phyloP scores from a whole-genome alignment of 129 eudicot genomes.

The Artemisia annua region DNA sequence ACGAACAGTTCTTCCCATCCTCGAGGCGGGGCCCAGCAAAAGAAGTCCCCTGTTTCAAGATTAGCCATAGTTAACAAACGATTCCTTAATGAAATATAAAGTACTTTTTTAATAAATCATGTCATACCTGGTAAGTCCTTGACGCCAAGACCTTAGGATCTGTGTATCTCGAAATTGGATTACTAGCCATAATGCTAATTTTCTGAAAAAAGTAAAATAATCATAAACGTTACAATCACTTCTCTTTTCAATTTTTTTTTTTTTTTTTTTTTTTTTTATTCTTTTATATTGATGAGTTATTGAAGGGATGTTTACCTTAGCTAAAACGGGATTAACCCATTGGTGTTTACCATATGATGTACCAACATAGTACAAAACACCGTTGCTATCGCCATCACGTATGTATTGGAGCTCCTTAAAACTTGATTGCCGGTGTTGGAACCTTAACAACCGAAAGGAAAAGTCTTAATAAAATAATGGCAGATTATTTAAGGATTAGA shows the following conservation, averaged over 20 bases:
- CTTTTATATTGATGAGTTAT: neutral
- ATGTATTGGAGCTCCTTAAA: conserved; percentile 95
- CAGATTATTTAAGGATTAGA: neutral
- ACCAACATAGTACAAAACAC: conserved; percentile 74
- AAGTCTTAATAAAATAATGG: neutral
- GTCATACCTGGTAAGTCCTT: conserved; percentile 84
- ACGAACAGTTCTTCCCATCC: conserved; percentile 68
- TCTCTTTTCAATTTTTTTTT: neutral
- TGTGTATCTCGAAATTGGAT: conserved; percentile 82
- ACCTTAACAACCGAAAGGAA: conserved; percentile 36
- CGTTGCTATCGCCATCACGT: conserved; percentile 94
- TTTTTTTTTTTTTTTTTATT: neutral
- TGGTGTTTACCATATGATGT: conserved; percentile 93
- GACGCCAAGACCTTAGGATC: conserved; percentile 96
- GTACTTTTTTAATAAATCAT: neutral
- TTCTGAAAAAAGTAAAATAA: conserved; percentile 39
- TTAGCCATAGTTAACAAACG: conserved; percentile 1
- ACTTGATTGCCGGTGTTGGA: conserved; percentile 87
- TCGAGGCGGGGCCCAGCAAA: conserved; percentile 89
- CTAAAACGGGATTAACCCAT: conserved; percentile 89
- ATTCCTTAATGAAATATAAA: neutral
- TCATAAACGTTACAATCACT: neutral
- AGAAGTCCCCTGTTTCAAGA: conserved; percentile 70
- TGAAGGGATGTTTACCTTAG: conserved; percentile 50
- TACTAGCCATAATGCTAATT: conserved; percentile 72